Evolutionary conservation across 768 basidiomycete species (phyloP).

Genomic region (Solioccasus polychromus): DNA sequence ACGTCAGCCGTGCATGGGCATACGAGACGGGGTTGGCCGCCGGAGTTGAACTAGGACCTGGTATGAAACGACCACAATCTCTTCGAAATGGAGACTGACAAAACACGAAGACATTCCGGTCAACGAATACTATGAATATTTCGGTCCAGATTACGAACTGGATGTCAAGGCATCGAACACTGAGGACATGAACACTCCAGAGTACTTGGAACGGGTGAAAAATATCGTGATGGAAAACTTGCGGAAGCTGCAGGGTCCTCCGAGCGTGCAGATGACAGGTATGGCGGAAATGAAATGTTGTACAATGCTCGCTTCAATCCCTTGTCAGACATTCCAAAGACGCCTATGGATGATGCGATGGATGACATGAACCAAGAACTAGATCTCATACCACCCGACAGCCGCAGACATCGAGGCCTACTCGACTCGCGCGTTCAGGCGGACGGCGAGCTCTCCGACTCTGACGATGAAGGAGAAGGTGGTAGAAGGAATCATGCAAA

Average conservation of each 20-base stretch:
- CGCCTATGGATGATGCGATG: slow-evolving; percentile 81
- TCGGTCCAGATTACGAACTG: slow-evolving; percentile 94
- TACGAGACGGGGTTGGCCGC: slow-evolving; percentile 98
- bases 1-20: slow-evolving; percentile 96
- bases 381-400: slow-evolving; percentile 74
- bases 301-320: neutral
- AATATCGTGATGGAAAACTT: slow-evolving; percentile 90
- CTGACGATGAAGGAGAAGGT: slow-evolving; percentile 95
- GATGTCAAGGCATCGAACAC: slow-evolving; percentile 94
- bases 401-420: slow-evolving; percentile 69
- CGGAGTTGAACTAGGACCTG: slow-evolving; percentile 85
- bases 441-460: slow-evolving; percentile 91
- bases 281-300: slow-evolving; percentile 14
- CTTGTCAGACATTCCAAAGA: slow-evolving; percentile 70
- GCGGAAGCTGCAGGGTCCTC: slow-evolving; percentile 81
- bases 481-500: slow-evolving; percentile 68
- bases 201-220: slow-evolving; percentile 92
- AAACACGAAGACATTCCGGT: slow-evolving; percentile 80
- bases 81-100: slow-evolving; percentile 2
- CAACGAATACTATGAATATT: slow-evolving; percentile 99
- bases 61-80: slow-evolving; percentile 40
- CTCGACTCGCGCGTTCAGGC: slow-evolving; percentile 80
- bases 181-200: slow-evolving; percentile 90
- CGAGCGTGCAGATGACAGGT: slow-evolving; percentile 92
- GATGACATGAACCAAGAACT: slow-evolving; percentile 83